Conservation (phyloP, 805 yeast genomes). For the Lachancea waltii region DNA sequence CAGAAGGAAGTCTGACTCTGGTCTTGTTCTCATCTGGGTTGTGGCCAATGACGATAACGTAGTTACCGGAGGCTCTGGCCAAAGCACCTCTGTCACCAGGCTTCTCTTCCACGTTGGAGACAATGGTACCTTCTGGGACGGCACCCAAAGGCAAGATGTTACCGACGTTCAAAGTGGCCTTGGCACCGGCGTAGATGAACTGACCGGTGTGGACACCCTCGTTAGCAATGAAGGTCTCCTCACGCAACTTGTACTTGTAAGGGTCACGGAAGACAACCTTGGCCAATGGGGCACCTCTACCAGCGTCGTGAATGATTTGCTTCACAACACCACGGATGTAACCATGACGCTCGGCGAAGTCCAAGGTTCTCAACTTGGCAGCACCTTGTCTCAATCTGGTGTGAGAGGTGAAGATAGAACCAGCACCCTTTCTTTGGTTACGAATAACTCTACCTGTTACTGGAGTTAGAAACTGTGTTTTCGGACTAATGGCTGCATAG, state of each 20-base stretch:
- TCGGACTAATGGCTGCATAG: too few species aligned
- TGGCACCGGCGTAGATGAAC: conserved; percentile 97
- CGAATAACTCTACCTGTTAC: conserved; percentile 96
- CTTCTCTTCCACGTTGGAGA: conserved; percentile 96
- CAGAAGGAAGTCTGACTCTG: conserved; percentile 98
- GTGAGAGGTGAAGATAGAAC: conserved; percentile 99
- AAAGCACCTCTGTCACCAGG: conserved; percentile 99
- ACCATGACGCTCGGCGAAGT: conserved; percentile 99
- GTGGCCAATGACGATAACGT: conserved; percentile 98
- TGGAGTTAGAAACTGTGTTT: conserved; percentile 22
- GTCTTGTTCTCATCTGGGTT: conserved; percentile 98
- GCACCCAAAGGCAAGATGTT: conserved; percentile 95
- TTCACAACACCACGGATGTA: conserved; percentile 99
- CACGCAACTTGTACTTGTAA: conserved; percentile 96
- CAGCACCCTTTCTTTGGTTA: conserved; percentile 99
- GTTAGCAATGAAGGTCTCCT: conserved; percentile 97
- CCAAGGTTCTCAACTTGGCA: conserved; percentile 98
- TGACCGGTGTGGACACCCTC: conserved; percentile 99
- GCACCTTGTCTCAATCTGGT: conserved; percentile 99
- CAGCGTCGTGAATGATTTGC: conserved; percentile 98
- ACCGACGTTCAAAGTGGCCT: conserved; percentile 95
- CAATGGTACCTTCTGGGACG: conserved; percentile 98
- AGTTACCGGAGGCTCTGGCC: conserved; percentile 99
- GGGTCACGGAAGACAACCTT: conserved; percentile 99
- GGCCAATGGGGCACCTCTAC: conserved; percentile 99